Evolutionary conservation across 805 yeast genomes (phyloP).

Genomic region (Kodamaea kakaduensis): DNA sequence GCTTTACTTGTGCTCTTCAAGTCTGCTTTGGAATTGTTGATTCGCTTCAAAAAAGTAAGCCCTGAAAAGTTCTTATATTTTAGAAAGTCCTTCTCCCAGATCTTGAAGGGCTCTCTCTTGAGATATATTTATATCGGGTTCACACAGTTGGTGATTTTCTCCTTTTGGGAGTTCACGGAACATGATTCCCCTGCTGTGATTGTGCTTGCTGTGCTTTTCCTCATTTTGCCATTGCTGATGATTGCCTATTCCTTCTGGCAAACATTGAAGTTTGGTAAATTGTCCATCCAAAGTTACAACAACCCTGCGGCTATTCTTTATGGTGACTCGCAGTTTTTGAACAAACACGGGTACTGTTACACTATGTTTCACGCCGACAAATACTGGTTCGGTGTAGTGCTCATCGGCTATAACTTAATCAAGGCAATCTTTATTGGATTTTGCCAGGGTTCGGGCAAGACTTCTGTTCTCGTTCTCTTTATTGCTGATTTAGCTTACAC

Average conservation of each 20-base stretch:
- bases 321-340: slow-evolving; percentile 67
- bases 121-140: slow-evolving; percentile 82
- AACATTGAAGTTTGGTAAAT: slow-evolving; percentile 58
- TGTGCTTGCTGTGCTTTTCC: slow-evolving; percentile 70
- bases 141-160: slow-evolving; percentile 71
- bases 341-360: slow-evolving; percentile 83
- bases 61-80: slow-evolving; percentile 46
- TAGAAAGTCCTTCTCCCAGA: slow-evolving; percentile 51
- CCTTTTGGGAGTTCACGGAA: slow-evolving; percentile 83
- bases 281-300: slow-evolving; percentile 55
- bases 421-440: slow-evolving; percentile 74
- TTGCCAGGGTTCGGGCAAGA: slow-evolving; percentile 76
- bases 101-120: slow-evolving; percentile 74
- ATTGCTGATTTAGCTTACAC: slow-evolving; percentile 71
- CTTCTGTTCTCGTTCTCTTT: slow-evolving; percentile 75
- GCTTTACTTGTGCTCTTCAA: slow-evolving; percentile 55
- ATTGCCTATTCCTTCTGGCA: slow-evolving; percentile 64
- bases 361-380: slow-evolving; percentile 79
- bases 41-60: slow-evolving; percentile 48
- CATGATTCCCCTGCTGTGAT: slow-evolving; percentile 86
- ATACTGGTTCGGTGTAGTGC: slow-evolving; percentile 78
- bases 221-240: slow-evolving; percentile 56
- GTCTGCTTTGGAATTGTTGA: slow-evolving; percentile 44
- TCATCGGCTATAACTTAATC: slow-evolving; percentile 55
- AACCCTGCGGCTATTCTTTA: slow-evolving; percentile 87